Percentiles rank a stretch among this genome's conserved stretches.
Conservation (phyloP, 2,329 filamentous ascomycete species). For the Fusarium sp. region DNA sequence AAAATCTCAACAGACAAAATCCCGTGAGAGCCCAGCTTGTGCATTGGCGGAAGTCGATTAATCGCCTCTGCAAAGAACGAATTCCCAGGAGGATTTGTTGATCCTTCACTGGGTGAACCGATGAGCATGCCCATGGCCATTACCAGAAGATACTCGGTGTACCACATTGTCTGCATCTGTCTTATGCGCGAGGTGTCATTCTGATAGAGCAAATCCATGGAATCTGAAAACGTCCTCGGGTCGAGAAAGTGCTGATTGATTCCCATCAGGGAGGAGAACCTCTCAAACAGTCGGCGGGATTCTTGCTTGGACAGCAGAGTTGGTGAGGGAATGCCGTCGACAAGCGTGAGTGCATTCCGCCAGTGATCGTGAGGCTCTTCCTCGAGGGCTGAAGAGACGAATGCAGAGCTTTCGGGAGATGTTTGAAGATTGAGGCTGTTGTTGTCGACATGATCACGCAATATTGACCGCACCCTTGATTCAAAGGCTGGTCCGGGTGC, state of each 20-base stretch:
- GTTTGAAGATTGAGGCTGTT: neutral
- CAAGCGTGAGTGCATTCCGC: slow-evolving; percentile 16
- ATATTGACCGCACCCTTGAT: slow-evolving; percentile 34
- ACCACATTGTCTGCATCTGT: slow-evolving; percentile 42
- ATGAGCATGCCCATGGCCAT: slow-evolving; percentile 48
- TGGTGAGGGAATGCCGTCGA: slow-evolving; percentile 40
- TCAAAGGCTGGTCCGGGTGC: slow-evolving; percentile 40
- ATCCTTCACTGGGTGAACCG: slow-evolving; percentile 30
- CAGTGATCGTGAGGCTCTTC: slow-evolving; percentile 11
- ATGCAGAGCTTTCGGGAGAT: slow-evolving; percentile 44
- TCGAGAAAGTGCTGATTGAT: slow-evolving; percentile 47
- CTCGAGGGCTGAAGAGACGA: slow-evolving; percentile 45
- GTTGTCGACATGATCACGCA: slow-evolving; percentile 31
- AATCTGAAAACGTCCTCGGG: slow-evolving; percentile 41
- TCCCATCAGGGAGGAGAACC: slow-evolving; percentile 42
- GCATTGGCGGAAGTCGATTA: slow-evolving; percentile 38
- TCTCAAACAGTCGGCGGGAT: slow-evolving; percentile 36
- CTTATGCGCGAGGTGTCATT: slow-evolving; percentile 21
- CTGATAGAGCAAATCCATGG: slow-evolving; percentile 41
- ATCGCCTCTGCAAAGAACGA: slow-evolving; percentile 44
- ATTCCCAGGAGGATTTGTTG: slow-evolving; percentile 35
- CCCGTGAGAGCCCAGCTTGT: slow-evolving; percentile 41
- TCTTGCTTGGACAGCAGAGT: slow-evolving; percentile 28
- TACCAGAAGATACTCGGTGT: slow-evolving; percentile 44
- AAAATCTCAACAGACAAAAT: slow-evolving; percentile 44